A percentile compares a stretch with the other conserved stretches of the same genome.
phyloP scores from a whole-genome alignment of 108 stramenopile species.

The Cyclotella kingstonii region DNA sequence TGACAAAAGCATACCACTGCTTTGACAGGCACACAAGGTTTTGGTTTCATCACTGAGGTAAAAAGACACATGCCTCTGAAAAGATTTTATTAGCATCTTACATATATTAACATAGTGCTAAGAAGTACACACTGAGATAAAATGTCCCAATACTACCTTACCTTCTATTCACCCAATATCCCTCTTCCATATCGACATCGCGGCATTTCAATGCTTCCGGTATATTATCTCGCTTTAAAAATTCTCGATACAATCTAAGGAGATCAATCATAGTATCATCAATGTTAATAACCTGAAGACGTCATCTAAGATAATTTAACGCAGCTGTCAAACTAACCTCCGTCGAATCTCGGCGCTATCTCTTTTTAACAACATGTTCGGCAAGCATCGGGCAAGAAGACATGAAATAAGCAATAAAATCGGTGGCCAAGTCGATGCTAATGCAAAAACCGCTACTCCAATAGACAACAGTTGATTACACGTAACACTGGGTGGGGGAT shows the following conservation, averaged over 20 bases:
- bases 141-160: neutral
- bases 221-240: slow-evolving; percentile 39
- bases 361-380: slow-evolving; percentile 10
- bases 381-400: slow-evolving; percentile 7
- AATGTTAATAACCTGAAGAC: neutral
- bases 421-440: slow-evolving; percentile 19
- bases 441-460: neutral
- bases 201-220: slow-evolving; percentile 36
- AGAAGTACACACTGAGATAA: neutral
- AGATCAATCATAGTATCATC: too few relatives aligned
- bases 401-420: slow-evolving; percentile 7
- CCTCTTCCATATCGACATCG: slow-evolving; percentile 39
- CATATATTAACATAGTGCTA: neutral
- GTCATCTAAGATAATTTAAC: neutral
- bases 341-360: slow-evolving; percentile 17
- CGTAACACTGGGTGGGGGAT: slow-evolving; percentile 5
- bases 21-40: slow-evolving; percentile 27
- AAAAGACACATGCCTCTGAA: slow-evolving; percentile 42
- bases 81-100: neutral
- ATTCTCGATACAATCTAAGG: slow-evolving; percentile 27
- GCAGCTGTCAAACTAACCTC: neutral
- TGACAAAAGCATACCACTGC: slow-evolving; percentile 60
- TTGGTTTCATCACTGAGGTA: slow-evolving; percentile 49
- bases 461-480: slow-evolving; percentile 1
- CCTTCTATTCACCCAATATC: slow-evolving; percentile 48